phyloP scores from a whole-genome alignment of 78 protist species.

The Dictyostelium brefeldianum region DNA sequence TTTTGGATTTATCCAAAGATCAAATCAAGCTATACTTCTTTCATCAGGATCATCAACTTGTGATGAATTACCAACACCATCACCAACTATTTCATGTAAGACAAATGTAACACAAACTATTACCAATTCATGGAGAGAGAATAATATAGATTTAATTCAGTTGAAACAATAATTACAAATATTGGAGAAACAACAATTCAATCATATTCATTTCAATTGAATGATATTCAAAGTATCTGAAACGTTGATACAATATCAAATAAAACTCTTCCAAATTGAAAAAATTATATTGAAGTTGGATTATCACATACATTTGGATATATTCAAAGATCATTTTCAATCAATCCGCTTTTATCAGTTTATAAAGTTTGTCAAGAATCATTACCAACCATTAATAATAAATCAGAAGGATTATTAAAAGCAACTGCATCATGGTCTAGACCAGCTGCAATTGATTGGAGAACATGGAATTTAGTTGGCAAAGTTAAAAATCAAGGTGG shows the following conservation, averaged over 20 bases:
- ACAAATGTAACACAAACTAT: not conserved
- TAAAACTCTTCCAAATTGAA: not conserved
- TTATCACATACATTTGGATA: not conserved
- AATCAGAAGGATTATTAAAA: not conserved
- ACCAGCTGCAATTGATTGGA: conserved; percentile 1
- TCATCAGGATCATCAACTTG: not conserved
- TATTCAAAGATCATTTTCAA: not conserved
- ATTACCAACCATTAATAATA: too few relatives aligned
- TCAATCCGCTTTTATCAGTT: not conserved
- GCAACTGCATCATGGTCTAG: not conserved
- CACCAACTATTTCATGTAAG: not conserved
- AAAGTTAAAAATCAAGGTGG: conserved; percentile 9
- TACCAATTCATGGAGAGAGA: conserved; percentile 12
- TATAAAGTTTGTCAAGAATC: not conserved
- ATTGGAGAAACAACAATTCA: not conserved
- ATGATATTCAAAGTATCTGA: not conserved
- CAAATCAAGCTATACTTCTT: not conserved
- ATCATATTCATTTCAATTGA: not conserved
- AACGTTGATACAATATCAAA: not conserved
- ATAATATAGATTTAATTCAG: not conserved
- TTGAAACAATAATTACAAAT: not conserved
- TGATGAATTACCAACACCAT: not conserved
- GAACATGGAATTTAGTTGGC: not conserved
- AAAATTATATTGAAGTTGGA: not conserved
- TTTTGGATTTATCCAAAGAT: conserved; percentile 3